Evolutionary conservation across 1,284 basidiomycete genomes (phyloP), one percentile per base, ranked within the genome.

Genomic region (Ustilago curta): DNA sequence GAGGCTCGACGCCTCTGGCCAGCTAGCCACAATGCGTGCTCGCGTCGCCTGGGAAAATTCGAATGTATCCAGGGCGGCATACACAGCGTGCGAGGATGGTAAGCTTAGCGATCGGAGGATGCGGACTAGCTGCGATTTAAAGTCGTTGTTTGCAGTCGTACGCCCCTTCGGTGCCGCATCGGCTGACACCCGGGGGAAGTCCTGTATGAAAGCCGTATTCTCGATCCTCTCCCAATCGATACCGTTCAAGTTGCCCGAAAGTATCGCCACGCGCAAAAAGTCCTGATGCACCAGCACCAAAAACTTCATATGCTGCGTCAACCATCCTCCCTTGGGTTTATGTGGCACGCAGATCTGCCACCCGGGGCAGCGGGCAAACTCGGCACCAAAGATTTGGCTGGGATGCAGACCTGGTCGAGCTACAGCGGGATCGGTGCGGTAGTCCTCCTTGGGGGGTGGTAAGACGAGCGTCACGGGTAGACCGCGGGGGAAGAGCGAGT

Each of bases 221-320:
- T 84, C 83, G 44, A 81, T 79, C 8, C 70, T 50, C 29, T 77
- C 67, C 83, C 83, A 84, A 63, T 84, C 83, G 29, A 78, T 64
- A 4, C 54, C 71, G 25, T 80, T 73, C 29, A 84, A 50, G 47
- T 84, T 84, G 3, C 80, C 83, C 4, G 68, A 73, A 1, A 81
- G 58, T 8, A 84, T 77, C 19, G 72, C 64, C 14, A 84, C 61
- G 1, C 81, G 64, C 8, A 80, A 25, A 12, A 71, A 79, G 18
- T 59, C 67, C 4, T 55, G 25, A 57, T 78, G 79, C n/a, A 76
- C 78, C 18, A 83, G 59, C 1, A 83, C 43, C 16, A 82, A 21
- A 27, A 83, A 75, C 71, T 84, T 83, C 60, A 79, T 77, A 42
- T 83, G 80, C 61, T 78, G 77, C 23, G 74, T 76, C 39, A 78